Percentiles rank a stretch among this genome's conserved stretches.
phyloP scores from a whole-genome alignment of 1,284 basidiomycete genomes.

The Leccinum angustisporum region DNA sequence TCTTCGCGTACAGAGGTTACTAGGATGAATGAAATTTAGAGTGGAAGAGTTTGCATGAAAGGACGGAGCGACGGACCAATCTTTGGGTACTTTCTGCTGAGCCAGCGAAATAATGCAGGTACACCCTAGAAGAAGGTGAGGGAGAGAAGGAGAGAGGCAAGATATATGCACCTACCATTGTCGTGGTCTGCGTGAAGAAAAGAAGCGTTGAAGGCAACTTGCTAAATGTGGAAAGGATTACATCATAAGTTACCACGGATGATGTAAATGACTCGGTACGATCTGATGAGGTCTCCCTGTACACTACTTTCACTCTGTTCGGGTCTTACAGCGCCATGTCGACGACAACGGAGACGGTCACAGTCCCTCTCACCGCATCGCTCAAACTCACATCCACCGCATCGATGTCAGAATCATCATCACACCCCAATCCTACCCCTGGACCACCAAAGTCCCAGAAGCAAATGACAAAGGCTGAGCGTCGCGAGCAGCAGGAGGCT shows the following conservation, averaged over 20 bases:
- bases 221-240: conserved; percentile 22
- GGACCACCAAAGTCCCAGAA: conserved; percentile 49
- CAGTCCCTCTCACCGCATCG: conserved; percentile 14
- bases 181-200: not conserved
- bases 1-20: conserved; percentile 83
- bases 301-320: not conserved
- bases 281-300: too few species aligned
- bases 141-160: not conserved
- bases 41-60: not conserved
- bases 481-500: conserved; percentile 75
- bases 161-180: conserved; percentile 17
- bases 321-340: conserved; percentile 19
- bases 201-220: not conserved
- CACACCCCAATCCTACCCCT: conserved; percentile 4
- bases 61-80: conserved; percentile 58
- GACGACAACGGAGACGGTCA: conserved; percentile 29
- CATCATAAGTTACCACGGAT: conserved; percentile 27
- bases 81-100: conserved; percentile 96
- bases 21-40: conserved; percentile 29
- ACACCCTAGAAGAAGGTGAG: conserved; percentile 66
- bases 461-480: conserved; percentile 75
- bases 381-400: conserved; percentile 20
- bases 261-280: not conserved
- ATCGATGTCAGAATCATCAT: not conserved
- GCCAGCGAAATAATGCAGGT: conserved; percentile 91